These are phyloP conservation scores for Serendipita vermifera DNA, from an alignment of 768 basidiomycete species.

Conservation along the genomic window DNA sequence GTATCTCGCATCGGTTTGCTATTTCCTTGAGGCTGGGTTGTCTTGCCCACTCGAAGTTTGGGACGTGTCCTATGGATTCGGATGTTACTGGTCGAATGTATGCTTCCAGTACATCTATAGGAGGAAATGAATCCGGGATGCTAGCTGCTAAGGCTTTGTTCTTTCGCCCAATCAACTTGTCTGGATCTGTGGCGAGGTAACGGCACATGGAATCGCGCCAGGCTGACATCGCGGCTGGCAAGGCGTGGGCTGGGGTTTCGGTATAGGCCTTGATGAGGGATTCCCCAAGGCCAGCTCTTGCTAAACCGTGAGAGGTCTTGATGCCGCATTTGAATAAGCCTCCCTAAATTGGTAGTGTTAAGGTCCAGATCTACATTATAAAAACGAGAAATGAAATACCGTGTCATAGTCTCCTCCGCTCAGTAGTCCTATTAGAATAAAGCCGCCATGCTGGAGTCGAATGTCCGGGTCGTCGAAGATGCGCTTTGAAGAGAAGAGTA, in stretches of 20 bases:
- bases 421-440: conserved; percentile 71
- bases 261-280: conserved; percentile 39
- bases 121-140: conserved; percentile 56
- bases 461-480: conserved; percentile 36
- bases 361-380: neutral
- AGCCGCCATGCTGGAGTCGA: conserved; percentile 46
- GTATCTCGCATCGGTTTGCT: conserved; percentile 69
- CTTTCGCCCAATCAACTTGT: conserved; percentile 50
- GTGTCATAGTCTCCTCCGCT: conserved; percentile 86
- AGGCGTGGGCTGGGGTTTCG: neutral
- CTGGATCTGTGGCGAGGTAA: conserved; percentile 58
- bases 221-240: conserved; percentile 34
- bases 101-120: conserved; percentile 56
- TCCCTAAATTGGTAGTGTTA: conserved; percentile 3
- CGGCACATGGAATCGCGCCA: conserved; percentile 53
- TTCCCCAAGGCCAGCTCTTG: conserved; percentile 70
- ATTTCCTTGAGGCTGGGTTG: conserved; percentile 62
- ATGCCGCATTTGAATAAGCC: conserved; percentile 57
- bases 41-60: conserved; percentile 33
- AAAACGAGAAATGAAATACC: conserved; percentile 19
- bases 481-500: conserved; percentile 28
- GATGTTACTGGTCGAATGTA: conserved; percentile 72
- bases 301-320: conserved; percentile 62
- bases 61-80: conserved; percentile 36
- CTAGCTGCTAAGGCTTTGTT: conserved; percentile 48